phyloP scores from a whole-genome alignment of 139 green algal genomes.

The Zygnema circumcarinatum region DNA sequence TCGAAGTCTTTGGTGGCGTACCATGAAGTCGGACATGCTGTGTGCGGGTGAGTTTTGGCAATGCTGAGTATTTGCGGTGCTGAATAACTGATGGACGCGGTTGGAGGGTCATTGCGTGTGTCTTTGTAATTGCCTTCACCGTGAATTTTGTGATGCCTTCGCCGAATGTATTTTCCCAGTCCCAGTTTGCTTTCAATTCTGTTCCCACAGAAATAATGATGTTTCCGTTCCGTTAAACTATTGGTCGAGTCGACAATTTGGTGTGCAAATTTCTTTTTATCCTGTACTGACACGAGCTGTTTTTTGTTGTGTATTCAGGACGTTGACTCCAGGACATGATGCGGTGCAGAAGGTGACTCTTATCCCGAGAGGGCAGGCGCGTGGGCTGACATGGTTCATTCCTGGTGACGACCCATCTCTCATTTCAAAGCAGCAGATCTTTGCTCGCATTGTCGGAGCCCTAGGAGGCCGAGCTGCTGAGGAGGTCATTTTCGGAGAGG shows the following conservation, averaged over 20 bases:
- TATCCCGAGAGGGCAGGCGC: conserved; percentile 94
- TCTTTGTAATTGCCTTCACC: too few relatives aligned
- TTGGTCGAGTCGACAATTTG: too few relatives aligned
- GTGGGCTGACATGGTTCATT: conserved; percentile 98
- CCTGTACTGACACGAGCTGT: too few relatives aligned
- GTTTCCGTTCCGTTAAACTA: too few relatives aligned
- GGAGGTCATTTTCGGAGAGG: conserved; percentile 95
- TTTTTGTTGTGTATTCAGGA: conserved; percentile 60
- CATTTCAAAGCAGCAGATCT: conserved; percentile 97
- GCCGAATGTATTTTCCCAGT: neutral
- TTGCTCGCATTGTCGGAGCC: conserved; percentile 93
- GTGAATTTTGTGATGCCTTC: too few relatives aligned
- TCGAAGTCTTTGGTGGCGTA: conserved; percentile 96
- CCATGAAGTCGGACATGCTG: conserved; percentile 96
- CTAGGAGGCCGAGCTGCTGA: conserved; percentile 95
- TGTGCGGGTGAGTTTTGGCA: conserved; percentile 90
- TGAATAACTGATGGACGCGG: conserved; percentile 15
- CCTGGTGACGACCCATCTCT: conserved; percentile 93
- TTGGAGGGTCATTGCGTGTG: neutral
- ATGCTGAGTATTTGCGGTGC: neutral
- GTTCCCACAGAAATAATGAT: neutral
- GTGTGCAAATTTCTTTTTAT: too few relatives aligned
- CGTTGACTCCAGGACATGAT: conserved; percentile 94
- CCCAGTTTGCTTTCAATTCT: neutral
- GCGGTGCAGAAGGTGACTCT: conserved; percentile 99